These are phyloP conservation scores for Kondoa malvinella DNA, from an alignment of 768 basidiomycete genomes.

Conservation along the genomic window DNA sequence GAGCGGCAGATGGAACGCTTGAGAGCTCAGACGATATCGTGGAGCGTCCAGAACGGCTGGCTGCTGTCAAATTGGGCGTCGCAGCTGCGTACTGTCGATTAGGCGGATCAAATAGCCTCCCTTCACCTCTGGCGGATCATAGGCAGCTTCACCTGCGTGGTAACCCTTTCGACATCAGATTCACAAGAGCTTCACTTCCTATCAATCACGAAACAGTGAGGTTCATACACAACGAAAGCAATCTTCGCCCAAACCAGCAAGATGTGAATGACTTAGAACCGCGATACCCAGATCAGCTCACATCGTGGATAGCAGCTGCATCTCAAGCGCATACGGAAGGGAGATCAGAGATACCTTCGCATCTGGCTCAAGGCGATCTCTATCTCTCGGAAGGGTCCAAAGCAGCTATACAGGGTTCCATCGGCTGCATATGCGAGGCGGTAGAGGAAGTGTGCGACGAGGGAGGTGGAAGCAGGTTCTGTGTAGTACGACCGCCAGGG, in stretches of 20 bases:
- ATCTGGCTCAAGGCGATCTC: constrained; percentile 57
- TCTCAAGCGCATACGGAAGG: constrained; percentile 30
- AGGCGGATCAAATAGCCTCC: not conserved
- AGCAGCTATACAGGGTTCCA: constrained; percentile 59
- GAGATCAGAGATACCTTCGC: constrained; percentile 58
- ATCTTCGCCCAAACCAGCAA: not conserved
- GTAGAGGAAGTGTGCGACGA: constrained; percentile 45
- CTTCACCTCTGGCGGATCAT: not conserved
- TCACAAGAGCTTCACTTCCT: constrained; percentile 4
- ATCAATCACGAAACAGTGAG: constrained; percentile 20
- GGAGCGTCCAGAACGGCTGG: constrained; percentile 1
- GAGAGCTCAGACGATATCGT: not conserved
- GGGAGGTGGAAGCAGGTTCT: constrained; percentile 35
- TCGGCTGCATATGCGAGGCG: constrained; percentile 73
- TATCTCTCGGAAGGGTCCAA: constrained; percentile 67
- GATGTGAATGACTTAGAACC: not conserved
- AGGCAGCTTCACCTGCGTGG: not conserved
- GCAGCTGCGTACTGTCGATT: not conserved
- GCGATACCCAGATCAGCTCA: not conserved
- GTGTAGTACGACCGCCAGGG: constrained; percentile 76
- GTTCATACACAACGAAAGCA: constrained; percentile 17
- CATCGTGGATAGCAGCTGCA: not conserved
- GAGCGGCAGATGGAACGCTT: not conserved
- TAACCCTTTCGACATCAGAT: constrained; percentile 24
- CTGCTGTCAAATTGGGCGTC: not conserved